Evolutionary conservation across 176 grass and related monocot species (phyloP), one percentile per base, ranked within the genome.

Genomic region (Carex cristatella): DNA sequence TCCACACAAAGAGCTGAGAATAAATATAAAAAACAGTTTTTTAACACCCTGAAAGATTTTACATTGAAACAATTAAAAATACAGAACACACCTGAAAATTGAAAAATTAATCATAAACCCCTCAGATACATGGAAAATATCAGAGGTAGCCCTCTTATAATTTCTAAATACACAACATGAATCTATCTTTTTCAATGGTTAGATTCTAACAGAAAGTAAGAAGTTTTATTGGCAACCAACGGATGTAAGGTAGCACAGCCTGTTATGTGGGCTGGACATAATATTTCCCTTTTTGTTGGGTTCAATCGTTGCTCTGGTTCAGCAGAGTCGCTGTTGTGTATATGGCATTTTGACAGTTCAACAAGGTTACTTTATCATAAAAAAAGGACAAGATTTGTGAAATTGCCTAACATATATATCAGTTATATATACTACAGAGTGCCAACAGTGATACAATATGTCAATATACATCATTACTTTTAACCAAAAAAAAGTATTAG

Each of bases 1-100:
- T 99, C 97, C 97, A 99, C 51, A 99, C 93, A 88, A 94, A 96
- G 71, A 99, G 91, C 97, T 99, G 91, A 63, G 0, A 64, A 23
- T 79, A 79, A 58, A 61, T 46, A 68, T 79, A 83, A 11, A 30
- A 60, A 38, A 16, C 4, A 82, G 58, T 55, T 18, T 80, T 40
- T 31, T 62, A 82, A 57, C 51, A 78, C 13, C 2, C 31, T 32
- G 28, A 77, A 79, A 33, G 33, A 19, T 19, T 72, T 72, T 49
- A 56, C 30, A 58, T 18, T 4, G 53, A 78, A 53, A 28, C 48
- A 77, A 15, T 15, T 30, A 54, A 54, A 23, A 54, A 55, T 55
- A 53, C 48, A 54, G 23, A 77, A 55, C 4, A 42, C 37, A 6
- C 15, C 15, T n/a, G 15, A 37, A 71, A 71, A 46, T 42, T 27